Evolutionary conservation across 140 eudicot species (phyloP), one percentile per base, ranked within the genome.

Genomic region (Bidens hawaiensis): DNA sequence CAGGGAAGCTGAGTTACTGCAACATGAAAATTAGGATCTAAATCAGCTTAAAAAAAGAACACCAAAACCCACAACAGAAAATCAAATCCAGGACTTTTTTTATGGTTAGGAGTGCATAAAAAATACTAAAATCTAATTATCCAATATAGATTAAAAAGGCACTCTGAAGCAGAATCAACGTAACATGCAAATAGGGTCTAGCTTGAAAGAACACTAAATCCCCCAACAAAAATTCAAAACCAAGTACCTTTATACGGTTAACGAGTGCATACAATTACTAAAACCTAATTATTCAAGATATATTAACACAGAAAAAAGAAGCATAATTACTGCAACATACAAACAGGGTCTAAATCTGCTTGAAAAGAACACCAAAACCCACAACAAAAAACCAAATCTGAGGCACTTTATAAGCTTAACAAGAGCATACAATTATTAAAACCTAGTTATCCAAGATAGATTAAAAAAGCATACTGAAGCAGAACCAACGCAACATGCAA

Each of bases 271-370:
- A 59, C 11, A 61, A 22, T 17, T 6, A 13, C 40, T 42, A 61
- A 4, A 50, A 12, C 57, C 16, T 12, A 23, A 50, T 11, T 50
- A 23, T 50, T 2, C 16, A 23, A 23, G 57, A 1, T 50, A 19
- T 4, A 48, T 48, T 19, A 8, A 15, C 38, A 40, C 49, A 36
- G 52, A 22, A 46, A 46, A 46, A 13, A 46, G 23, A 46, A 6
- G 12, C 50, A 0, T 19, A 4, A 15, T 43, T 43, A 43, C 53
- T 47, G 53, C 53, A 47, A 53, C 41, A 24, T 53, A 55, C 38
- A 18, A 25, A 26, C 3, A 13, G 9, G 31, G 95, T 84, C 40
- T 47, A 47, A 90, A 53, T 87, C 96, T 90, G 4, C 45, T 38
- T 38, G 15, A 50, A 4, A 67, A 59, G 53, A 64, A 53, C 38